These are phyloP conservation scores for Powellomyces hirtus DNA, from an alignment of 192 early-diverging fungal species.

Conservation along the genomic window DNA sequence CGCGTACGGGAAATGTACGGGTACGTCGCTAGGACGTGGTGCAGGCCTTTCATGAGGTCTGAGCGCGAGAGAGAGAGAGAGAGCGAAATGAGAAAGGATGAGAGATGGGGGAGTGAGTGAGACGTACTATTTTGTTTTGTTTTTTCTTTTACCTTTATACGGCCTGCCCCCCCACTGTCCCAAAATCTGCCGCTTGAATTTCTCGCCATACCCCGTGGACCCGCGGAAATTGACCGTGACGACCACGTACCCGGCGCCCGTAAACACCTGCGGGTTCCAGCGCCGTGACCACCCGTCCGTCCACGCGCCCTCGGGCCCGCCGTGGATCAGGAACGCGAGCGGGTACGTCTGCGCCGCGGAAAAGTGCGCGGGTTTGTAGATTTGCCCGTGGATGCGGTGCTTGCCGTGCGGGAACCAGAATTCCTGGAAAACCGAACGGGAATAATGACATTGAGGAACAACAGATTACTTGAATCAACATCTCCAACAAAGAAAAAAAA, in stretches of 20 bases:
- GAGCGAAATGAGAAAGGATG: too few species aligned
- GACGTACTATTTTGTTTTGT: too few species aligned
- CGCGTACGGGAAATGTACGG: constrained; percentile 55
- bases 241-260: constrained; percentile 60
- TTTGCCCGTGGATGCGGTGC: constrained; percentile 61
- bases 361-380: constrained; percentile 63
- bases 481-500: neutral
- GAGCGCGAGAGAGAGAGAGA: too few species aligned
- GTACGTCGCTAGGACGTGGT: constrained; percentile 55
- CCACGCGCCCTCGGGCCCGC: constrained; percentile 76
- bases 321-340: constrained; percentile 76
- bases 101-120: too few species aligned
- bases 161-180: constrained; percentile 77
- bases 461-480: too few species aligned
- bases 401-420: constrained; percentile 63
- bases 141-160: constrained; percentile 50
- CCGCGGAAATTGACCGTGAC: constrained; percentile 76
- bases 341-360: constrained; percentile 61
- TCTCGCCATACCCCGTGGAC: constrained; percentile 75
- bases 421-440: constrained; percentile 27
- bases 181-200: constrained; percentile 70
- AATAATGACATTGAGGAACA: neutral
- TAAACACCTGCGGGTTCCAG: constrained; percentile 75
- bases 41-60: constrained; percentile 71
- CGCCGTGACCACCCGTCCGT: constrained; percentile 61